Percentiles rank a stretch among this genome's conserved stretches.
Evolutionary conservation across 371 early-diverging fungal species (phyloP).

Genomic region (Mycotypha africana): DNA sequence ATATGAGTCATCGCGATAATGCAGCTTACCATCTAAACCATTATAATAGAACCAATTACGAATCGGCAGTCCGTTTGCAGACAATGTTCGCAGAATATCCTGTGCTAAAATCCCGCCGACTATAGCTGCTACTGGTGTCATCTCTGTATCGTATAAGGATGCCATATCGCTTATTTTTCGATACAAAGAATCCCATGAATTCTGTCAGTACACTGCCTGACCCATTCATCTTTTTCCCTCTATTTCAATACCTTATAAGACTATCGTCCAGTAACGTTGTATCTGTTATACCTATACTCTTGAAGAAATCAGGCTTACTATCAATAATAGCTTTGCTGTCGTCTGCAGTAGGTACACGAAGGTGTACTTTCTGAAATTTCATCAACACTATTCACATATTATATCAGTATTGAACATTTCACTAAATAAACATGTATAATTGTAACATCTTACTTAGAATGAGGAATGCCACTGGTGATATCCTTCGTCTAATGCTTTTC

Average conservation of each 20-base stretch:
- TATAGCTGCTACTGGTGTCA: conserved; percentile 76
- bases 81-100: conserved; percentile 79
- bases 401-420: not conserved
- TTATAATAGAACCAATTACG: conserved; percentile 79
- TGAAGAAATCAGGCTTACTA: conserved; percentile 14
- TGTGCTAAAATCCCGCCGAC: conserved; percentile 88
- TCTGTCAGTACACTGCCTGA: too few relatives aligned
- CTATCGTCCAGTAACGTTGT: conserved; percentile 34
- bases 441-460: conserved; percentile 38
- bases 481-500: conserved; percentile 32
- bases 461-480: conserved; percentile 45
- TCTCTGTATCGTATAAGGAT: conserved; percentile 48
- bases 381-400: conserved; percentile 19
- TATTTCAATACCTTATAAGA: conserved; percentile 39
- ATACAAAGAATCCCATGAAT: not conserved
- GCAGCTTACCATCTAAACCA: conserved; percentile 58
- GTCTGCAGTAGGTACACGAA: conserved; percentile 14
- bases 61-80: conserved; percentile 75
- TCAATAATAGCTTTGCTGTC: conserved; percentile 15
- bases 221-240: not conserved
- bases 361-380: conserved; percentile 26
- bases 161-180: conserved; percentile 29
- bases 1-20: too few relatives aligned
- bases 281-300: conserved; percentile 32
- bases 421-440: not conserved